A percentile compares a stretch with the other conserved stretches of the same genome.
These are phyloP conservation scores for Copromyces sp. DNA, from an alignment of 495 filamentous ascomycete genomes.

Conservation along the genomic window DNA sequence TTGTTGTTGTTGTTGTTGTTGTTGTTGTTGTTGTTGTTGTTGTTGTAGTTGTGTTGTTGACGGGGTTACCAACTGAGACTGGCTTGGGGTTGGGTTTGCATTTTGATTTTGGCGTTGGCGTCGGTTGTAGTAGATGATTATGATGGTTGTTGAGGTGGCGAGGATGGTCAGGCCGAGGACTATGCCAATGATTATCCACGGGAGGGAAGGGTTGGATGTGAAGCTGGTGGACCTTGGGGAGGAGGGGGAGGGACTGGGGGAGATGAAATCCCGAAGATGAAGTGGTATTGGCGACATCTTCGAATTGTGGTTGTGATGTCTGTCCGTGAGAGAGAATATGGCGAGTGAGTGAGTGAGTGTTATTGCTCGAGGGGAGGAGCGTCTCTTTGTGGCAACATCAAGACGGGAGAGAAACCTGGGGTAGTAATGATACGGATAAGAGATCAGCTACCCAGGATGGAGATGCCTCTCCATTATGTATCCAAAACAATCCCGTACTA, in stretches of 20 bases:
- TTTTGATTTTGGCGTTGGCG: constrained; percentile 10
- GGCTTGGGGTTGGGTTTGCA: constrained; percentile 12
- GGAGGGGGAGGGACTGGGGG: background rate
- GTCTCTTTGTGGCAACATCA: background rate
- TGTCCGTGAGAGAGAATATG: background rate
- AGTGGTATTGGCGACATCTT: background rate
- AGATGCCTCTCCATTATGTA: background rate
- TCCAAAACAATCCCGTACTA: background rate
- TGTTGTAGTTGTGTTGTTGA: background rate
- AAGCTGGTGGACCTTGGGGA: background rate
- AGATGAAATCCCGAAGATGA: background rate
- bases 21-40: background rate
- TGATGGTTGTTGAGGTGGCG: constrained; percentile 13
- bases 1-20: background rate
- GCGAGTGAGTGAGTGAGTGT: background rate
- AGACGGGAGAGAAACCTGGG: background rate
- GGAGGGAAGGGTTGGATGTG: background rate
- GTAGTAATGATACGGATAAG: background rate
- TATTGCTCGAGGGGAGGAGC: background rate
- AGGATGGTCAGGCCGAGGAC: constrained; percentile 20
- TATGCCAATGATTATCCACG: constrained; percentile 25
- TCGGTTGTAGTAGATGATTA: constrained; percentile 15
- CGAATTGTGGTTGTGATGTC: background rate
- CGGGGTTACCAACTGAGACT: constrained; percentile 9
- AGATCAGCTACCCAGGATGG: background rate